Evolutionary conservation across 164 flowering plant genomes (phyloP).

Genomic region (Annona cherimola): DNA sequence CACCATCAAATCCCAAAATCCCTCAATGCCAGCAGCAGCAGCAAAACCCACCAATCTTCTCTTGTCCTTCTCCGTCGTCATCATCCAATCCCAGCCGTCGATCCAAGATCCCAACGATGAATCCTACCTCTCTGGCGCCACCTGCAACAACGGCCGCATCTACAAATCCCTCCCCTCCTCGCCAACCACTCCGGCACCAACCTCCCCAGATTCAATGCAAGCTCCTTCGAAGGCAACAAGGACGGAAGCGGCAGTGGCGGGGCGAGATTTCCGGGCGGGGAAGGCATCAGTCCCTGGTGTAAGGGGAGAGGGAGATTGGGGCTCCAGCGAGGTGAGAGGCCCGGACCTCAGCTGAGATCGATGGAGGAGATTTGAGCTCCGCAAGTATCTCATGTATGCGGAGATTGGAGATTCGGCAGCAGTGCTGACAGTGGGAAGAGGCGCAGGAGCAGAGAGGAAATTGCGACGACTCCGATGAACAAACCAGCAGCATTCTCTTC

Average conservation of each 20-base stretch:
- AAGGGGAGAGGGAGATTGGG: conserved; percentile 7
- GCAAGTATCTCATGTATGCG: conserved; percentile 78
- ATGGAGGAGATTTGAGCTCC: conserved; percentile 23
- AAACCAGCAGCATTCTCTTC: too few relatives aligned
- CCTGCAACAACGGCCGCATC: conserved; percentile 96
- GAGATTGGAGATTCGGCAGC: conserved; percentile 95
- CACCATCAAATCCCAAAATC: background rate
- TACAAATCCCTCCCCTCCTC: conserved; percentile 63
- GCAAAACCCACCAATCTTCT: background rate
- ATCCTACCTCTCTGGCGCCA: conserved; percentile 66
- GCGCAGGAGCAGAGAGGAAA: conserved; percentile 79
- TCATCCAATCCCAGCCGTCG: background rate
- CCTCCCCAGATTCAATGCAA: conserved; percentile 63
- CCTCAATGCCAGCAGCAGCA: background rate
- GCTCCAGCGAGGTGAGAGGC: conserved; percentile 37
- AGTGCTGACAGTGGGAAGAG: conserved; percentile 68
- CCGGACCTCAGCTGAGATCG: conserved; percentile 29
- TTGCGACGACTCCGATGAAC: too few relatives aligned
- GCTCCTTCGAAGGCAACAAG: conserved; percentile 68
- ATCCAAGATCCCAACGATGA: conserved; percentile 75
- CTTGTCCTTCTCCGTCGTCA: background rate
- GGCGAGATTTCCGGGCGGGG: conserved; percentile 10
- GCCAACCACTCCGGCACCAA: conserved; percentile 55
- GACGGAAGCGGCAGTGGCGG: conserved; percentile 23
- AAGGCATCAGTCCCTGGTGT: conserved; percentile 12